A percentile compares a stretch with the other conserved stretches of the same genome.
These are phyloP conservation scores for Candida schatavii DNA, from an alignment of 805 yeast genomes.

Conservation along the genomic window DNA sequence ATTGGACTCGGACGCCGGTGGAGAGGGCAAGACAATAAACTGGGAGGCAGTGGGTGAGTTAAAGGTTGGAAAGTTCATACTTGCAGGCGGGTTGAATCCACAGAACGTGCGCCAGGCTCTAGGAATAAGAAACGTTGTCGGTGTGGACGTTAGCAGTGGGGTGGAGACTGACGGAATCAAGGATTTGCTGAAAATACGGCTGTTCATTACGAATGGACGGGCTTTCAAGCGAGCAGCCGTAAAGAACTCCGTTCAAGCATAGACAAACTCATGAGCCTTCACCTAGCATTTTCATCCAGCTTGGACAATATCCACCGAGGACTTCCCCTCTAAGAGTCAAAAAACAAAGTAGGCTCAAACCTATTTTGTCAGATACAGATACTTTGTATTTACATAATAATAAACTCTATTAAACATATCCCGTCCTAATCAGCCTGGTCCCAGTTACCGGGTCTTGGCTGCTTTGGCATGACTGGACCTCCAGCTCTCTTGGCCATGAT, in stretches of 20 bases:
- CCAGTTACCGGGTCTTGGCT: constrained; percentile 91
- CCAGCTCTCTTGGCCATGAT: constrained; percentile 99
- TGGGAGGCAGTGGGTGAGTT: constrained; percentile 53
- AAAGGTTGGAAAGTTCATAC: constrained; percentile 45
- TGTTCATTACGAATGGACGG: constrained; percentile 51
- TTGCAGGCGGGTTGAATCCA: constrained; percentile 90
- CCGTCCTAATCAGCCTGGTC: constrained; percentile 74
- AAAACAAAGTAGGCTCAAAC: too few relatives aligned
- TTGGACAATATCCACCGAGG: too few relatives aligned
- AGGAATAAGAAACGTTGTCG: constrained; percentile 60
- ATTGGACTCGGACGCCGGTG: constrained; percentile 87
- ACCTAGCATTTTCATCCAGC: too few relatives aligned
- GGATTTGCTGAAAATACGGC: constrained; percentile 58
- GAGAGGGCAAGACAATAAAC: constrained; percentile 79
- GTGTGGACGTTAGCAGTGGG: constrained; percentile 95
- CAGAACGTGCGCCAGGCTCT: constrained; percentile 62
- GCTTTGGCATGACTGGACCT: constrained; percentile 88
- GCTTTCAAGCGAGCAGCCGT: background rate
- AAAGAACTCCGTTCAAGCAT: background rate
- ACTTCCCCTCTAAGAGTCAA: too few relatives aligned
- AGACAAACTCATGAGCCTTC: background rate
- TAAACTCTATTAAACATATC: constrained; percentile 1
- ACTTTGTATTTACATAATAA: constrained; percentile 1
- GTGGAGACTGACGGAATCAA: constrained; percentile 78
- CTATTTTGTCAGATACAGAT: too few relatives aligned